Evolutionary conservation across 306 rosid species (phyloP), one percentile per base, ranked within the genome.

Genomic region (Castanospermum australe): DNA sequence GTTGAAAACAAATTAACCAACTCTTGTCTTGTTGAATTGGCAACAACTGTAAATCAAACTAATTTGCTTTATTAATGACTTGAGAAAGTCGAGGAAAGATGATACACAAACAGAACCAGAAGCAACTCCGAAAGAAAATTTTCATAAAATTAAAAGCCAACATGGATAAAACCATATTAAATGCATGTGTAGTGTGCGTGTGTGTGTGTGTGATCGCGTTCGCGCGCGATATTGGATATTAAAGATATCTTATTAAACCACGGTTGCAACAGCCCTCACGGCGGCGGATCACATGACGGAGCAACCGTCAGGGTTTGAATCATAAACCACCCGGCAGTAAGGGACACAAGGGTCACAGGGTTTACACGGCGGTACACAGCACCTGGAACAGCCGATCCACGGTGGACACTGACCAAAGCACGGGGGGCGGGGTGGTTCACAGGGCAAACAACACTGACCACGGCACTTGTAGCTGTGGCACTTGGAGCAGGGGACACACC

Each of bases 221-320:
- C 1, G 9, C 3, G 56, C 8, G 20, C 5, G 20, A 15, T 8
- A 50, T 50, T 50, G 9, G 10, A n/a, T 5, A 50, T 50, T 50
- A 5, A 22, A 50, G 1, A 50, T 17, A n/a, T 50, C 21, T 50
- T 17, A 50, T 50, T 50, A 18, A 50, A 50, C 56, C 56, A n/a
- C 17, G 56, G 55, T n/a, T 48, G 22, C 8, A 5, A n/a, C 10
- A 5, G 12, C 9, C 22, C 9, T 48, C 5, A 5, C 22, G n/a
- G n/a, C 5, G 3, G n/a, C 20, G 20, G 56, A 55, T 78, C 74
- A 82, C 79, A 77, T 77, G 73, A 81, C 65, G 38, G 85, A 56
- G 57, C 85, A 84, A 64, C 0, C 0, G 35, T 71, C 48, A 11
- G 30, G 62, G 30, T 1, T 14, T 3, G 79, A 15, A 22, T 84